These are phyloP conservation scores for Cucurbita moschata DNA, from an alignment of 306 rosid species.

Conservation along the genomic window DNA sequence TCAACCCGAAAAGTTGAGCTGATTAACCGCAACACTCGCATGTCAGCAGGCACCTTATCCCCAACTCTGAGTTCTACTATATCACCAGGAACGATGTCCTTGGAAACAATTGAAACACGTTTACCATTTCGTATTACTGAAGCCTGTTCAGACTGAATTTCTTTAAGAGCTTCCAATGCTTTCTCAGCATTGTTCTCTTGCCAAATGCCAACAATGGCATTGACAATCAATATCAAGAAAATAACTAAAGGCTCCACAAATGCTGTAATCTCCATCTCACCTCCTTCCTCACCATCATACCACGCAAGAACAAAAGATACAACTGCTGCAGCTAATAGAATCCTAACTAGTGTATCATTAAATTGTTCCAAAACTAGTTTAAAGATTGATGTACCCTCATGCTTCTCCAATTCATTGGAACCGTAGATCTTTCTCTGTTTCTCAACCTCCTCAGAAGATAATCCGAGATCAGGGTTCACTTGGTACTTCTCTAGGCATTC, in stretches of 20 bases:
- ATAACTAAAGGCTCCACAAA: conserved; percentile 43
- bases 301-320: conserved; percentile 75
- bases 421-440: conserved; percentile 43
- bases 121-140: conserved; percentile 34
- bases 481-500: conserved; percentile 56
- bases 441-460: conserved; percentile 35
- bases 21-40: conserved; percentile 23
- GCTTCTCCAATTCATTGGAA: conserved; percentile 68
- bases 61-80: conserved; percentile 35
- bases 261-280: conserved; percentile 34
- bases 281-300: conserved; percentile 60
- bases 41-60: conserved; percentile 38
- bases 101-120: conserved; percentile 41
- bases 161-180: conserved; percentile 82
- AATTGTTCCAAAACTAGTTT: conserved; percentile 61
- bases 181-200: conserved; percentile 93
- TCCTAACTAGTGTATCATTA: conserved; percentile 73
- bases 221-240: conserved; percentile 34
- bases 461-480: conserved; percentile 32
- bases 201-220: conserved; percentile 80
- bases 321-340: conserved; percentile 73
- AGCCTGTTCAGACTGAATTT: conserved; percentile 86
- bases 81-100: conserved; percentile 75
- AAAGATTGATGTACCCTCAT: conserved; percentile 66
- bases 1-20: conserved; percentile 36